Conservation (phyloP, 1,284 basidiomycete genomes). For the Chondrostereum purpureum region DNA sequence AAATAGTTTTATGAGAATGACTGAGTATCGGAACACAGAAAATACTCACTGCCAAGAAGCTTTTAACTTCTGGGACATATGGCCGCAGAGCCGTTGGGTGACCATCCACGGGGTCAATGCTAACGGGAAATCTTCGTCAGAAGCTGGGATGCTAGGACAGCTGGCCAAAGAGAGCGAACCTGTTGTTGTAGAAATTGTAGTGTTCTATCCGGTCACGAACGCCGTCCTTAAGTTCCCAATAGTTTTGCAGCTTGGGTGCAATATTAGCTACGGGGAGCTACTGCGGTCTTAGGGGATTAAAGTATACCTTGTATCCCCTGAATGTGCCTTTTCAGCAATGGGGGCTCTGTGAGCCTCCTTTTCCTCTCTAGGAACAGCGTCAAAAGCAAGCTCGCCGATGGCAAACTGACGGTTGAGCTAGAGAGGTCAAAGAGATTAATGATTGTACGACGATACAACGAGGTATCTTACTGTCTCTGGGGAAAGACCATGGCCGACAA, state of each 20-base stretch:
- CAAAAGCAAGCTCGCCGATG: constrained; percentile 29
- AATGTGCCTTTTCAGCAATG: constrained; percentile 31
- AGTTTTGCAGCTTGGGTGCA: constrained; percentile 24
- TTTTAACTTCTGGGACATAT: constrained; percentile 28
- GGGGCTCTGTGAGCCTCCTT: constrained; percentile 26
- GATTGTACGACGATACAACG: neutral
- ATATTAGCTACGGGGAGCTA: neutral
- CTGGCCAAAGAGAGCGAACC: constrained; percentile 14
- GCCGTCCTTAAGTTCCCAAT: constrained; percentile 31
- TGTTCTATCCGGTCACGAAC: constrained; percentile 30
- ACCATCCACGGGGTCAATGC: constrained; percentile 23
- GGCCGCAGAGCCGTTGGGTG: constrained; percentile 25
- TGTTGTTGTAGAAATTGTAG: constrained; percentile 29
- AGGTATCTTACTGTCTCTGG: constrained; percentile 20
- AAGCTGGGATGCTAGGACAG: neutral
- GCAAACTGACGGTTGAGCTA: constrained; percentile 23
- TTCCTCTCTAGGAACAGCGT: constrained; percentile 27
- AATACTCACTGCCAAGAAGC: constrained; percentile 21
- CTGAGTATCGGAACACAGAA: neutral
- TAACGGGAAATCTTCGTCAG: constrained; percentile 8
- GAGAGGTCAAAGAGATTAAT: neutral
- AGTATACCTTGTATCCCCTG: constrained; percentile 30
- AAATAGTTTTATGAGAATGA: neutral
- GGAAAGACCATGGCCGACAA: constrained; percentile 27
- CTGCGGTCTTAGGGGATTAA: neutral